phyloP scores from a whole-genome alignment of 2,329 filamentous ascomycete species.

The Ophiocordyceps robertsii region DNA sequence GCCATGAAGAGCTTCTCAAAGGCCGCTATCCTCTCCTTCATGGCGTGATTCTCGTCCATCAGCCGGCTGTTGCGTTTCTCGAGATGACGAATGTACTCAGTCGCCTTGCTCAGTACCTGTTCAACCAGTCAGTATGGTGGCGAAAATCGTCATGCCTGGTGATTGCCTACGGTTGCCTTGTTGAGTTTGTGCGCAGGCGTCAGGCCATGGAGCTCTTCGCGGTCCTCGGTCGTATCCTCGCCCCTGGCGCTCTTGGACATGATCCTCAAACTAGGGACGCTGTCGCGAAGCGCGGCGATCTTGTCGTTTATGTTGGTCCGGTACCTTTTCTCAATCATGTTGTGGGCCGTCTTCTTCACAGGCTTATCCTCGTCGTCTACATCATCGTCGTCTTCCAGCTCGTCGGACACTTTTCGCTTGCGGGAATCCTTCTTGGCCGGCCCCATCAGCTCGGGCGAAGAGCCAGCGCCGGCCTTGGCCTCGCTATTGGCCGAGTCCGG shows the following conservation, averaged over 20 bases:
- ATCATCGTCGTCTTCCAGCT: conserved; percentile 38
- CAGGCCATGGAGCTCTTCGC: conserved; percentile 61
- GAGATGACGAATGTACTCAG: conserved; percentile 87
- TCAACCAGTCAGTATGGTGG: neutral
- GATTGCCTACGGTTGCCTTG: conserved; percentile 64
- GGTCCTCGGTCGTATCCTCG: conserved; percentile 58
- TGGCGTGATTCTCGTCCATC: conserved; percentile 63
- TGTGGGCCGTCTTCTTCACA: conserved; percentile 86
- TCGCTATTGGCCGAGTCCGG: conserved; percentile 40
- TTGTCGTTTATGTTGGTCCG: conserved; percentile 95
- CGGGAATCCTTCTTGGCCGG: conserved; percentile 35
- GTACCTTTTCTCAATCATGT: conserved; percentile 97
- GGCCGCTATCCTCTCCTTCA: conserved; percentile 65
- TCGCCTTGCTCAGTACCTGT: conserved; percentile 81
- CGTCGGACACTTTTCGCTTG: conserved; percentile 58
- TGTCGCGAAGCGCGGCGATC: conserved; percentile 82
- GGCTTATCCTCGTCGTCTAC: conserved; percentile 41
- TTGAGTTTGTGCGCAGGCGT: conserved; percentile 89
- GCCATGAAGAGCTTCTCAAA: conserved; percentile 70
- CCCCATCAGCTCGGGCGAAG: conserved; percentile 43
- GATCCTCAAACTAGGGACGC: conserved; percentile 77
- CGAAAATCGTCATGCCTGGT: no score
- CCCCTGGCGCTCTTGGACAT: conserved; percentile 61
- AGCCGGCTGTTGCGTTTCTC: conserved; percentile 81
- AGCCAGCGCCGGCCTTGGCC: conserved; percentile 30